Conservation (phyloP, 1,139 yeast genomes). For the Nadsonia starkeyi-henricii region DNA sequence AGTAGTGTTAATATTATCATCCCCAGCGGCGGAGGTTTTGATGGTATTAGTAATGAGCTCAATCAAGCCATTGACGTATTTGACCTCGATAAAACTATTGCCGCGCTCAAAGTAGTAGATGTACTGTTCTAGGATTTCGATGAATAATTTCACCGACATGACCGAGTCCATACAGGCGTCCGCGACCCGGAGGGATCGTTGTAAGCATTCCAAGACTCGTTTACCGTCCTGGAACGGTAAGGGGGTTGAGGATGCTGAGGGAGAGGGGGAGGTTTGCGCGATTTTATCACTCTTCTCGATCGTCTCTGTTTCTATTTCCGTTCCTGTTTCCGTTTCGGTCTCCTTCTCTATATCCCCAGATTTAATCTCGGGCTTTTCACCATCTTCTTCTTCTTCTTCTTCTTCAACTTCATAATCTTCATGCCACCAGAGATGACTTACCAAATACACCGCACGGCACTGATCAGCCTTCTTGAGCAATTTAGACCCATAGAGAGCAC, state of each 20-base stretch:
- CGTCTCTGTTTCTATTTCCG: no score
- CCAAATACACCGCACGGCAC: slow-evolving; percentile 76
- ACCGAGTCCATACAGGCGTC: slow-evolving; percentile 85
- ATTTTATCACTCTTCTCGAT: no score
- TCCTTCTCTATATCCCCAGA: no score
- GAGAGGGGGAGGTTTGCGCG: no score
- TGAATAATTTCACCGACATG: slow-evolving; percentile 65
- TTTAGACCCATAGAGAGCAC: slow-evolving; percentile 80
- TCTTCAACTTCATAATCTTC: slow-evolving; percentile 29
- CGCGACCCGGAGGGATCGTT: slow-evolving; percentile 72
- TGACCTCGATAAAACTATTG: slow-evolving; percentile 51
- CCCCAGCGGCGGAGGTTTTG: slow-evolving; percentile 35
- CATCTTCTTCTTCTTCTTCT: slow-evolving; percentile 37
- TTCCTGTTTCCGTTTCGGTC: no score
- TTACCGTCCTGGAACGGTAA: slow-evolving; percentile 37
- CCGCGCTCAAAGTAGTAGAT: slow-evolving; percentile 78
- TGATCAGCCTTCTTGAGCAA: slow-evolving; percentile 86
- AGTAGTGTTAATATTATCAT: slow-evolving; percentile 3
- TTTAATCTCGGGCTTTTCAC: slow-evolving; percentile 24
- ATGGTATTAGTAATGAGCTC: slow-evolving; percentile 71
- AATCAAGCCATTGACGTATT: slow-evolving; percentile 73
- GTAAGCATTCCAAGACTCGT: slow-evolving; percentile 54
- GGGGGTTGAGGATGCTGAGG: slow-evolving; percentile 10
- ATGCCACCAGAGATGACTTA: slow-evolving; percentile 95
- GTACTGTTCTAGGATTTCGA: slow-evolving; percentile 79